Evolutionary conservation across 352 stramenopile species (phyloP).

Genomic region (Blastocystis sp.): DNA sequence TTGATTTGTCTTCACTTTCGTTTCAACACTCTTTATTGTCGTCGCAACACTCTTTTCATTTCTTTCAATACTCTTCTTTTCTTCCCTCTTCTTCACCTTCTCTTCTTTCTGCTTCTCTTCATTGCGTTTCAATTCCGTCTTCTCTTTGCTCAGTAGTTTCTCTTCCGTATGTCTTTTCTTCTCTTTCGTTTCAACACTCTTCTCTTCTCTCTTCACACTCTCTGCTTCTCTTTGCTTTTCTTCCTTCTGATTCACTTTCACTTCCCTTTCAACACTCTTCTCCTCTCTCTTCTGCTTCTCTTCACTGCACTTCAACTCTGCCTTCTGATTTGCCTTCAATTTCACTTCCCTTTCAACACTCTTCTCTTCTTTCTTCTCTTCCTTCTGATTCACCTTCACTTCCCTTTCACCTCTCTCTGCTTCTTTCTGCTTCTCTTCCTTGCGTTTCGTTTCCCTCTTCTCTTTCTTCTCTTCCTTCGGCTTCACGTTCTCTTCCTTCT

Average conservation of each 20-base stretch:
- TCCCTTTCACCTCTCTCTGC: neutral
- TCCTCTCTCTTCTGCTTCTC: neutral
- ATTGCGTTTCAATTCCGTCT: neutral
- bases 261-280: neutral
- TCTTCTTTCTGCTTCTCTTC: constrained; percentile 4
- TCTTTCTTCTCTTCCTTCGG: neutral
- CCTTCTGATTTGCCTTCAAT: neutral
- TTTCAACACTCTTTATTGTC: neutral
- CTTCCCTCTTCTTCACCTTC: neutral
- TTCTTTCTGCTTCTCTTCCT: neutral
- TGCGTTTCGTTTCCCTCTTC: neutral
- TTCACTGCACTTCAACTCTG: too few species aligned
- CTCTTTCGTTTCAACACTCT: constrained; percentile 30
- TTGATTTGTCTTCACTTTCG: neutral
- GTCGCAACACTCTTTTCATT: neutral
- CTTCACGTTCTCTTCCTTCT: neutral
- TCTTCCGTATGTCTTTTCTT: neutral
- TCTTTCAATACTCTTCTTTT: neutral
- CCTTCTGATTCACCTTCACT: neutral
- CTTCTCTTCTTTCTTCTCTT: constrained; percentile 2
- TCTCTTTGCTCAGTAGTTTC: neutral
- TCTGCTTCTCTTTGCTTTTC: neutral
- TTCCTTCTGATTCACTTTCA: neutral
- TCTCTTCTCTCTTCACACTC: neutral
- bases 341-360: neutral